Base-by-base conservation (phyloP, 148 eudicot genomes). In the Persicaria maculosa region DNA sequence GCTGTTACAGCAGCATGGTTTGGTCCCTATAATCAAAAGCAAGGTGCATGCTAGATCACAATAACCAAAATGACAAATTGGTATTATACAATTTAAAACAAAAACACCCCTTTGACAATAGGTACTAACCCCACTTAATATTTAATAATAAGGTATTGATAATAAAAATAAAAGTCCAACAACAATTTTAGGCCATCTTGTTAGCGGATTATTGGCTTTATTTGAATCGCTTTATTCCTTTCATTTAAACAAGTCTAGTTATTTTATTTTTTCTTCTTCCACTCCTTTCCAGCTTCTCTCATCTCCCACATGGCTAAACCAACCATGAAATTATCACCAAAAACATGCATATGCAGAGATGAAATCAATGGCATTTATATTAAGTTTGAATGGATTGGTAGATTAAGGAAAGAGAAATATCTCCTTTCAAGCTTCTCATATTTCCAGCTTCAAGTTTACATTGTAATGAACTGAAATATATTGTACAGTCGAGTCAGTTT, bases 1-100 rank as follows among this genome's bases (percentile, higher is more conserved):
- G 97, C 98, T 72, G 98, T 95, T 80, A 89, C 96, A 86, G 97
- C 97, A 87, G 98, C 97, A 85, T 92, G 98, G 88, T 95, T 95
- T 77, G 98, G 98, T 80, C 98, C 98, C 98, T 94, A 88, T 70
- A 87, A 80, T 88, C 88, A 82, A 88, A 83, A 85, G 75, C 84
- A 83, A 72, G 82, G 47, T 31, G 44, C 44, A 14, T 65, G 7
- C 7, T 65, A 65, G 46, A 65, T 65, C 46, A 22, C 12, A 40
- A 65, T 31, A 65, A 40, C 43, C 46, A 65, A 10, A 65, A 40
- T 65, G 3, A 48, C 9, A 8, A 48, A 48, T 2, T 48, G 52
- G 11, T 11, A 64, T 12, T 17, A 1, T 19, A 31, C 2, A 31
- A 31, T 31, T 31, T 31, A 31, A 31, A 31, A 31, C 40, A 31